Evolutionary conservation across 768 basidiomycete genomes (phyloP).

Genomic region (Mycena metata): DNA sequence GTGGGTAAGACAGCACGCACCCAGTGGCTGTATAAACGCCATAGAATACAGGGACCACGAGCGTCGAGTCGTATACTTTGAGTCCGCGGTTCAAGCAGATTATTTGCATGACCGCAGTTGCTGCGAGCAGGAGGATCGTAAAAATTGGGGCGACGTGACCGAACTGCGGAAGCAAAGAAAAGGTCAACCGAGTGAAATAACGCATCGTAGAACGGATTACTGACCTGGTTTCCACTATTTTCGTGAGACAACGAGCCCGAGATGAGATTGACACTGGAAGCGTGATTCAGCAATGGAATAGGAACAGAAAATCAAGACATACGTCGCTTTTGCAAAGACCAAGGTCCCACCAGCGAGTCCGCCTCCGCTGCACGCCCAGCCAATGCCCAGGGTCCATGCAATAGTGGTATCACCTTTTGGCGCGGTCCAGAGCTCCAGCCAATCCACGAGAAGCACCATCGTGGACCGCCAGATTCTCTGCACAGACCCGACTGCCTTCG

Average conservation of each 20-base stretch:
- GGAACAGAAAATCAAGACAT: constrained; percentile 43
- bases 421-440: constrained; percentile 81
- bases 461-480: constrained; percentile 57
- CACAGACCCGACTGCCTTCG: constrained; percentile 46
- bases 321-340: constrained; percentile 85
- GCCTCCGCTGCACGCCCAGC: constrained; percentile 95
- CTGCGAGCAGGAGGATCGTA: constrained; percentile 73
- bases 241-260: constrained; percentile 82
- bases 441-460: constrained; percentile 69
- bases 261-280: constrained; percentile 79
- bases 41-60: constrained; percentile 96
- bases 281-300: constrained; percentile 10
- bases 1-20: constrained; percentile 51
- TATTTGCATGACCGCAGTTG: constrained; percentile 91
- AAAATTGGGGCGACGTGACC: constrained; percentile 86
- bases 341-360: constrained; percentile 90
- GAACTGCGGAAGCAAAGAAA: constrained; percentile 62
- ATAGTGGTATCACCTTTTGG: constrained; percentile 87
- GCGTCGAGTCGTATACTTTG: constrained; percentile 89
- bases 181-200: no score
- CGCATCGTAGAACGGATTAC: no score
- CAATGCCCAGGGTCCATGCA: constrained; percentile 92
- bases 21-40: constrained; percentile 91
- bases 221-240: constrained; percentile 74
- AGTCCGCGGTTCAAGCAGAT: constrained; percentile 92